Evolutionary conservation across 352 stramenopile genomes (phyloP).

Genomic region (Pythium brassicae): DNA sequence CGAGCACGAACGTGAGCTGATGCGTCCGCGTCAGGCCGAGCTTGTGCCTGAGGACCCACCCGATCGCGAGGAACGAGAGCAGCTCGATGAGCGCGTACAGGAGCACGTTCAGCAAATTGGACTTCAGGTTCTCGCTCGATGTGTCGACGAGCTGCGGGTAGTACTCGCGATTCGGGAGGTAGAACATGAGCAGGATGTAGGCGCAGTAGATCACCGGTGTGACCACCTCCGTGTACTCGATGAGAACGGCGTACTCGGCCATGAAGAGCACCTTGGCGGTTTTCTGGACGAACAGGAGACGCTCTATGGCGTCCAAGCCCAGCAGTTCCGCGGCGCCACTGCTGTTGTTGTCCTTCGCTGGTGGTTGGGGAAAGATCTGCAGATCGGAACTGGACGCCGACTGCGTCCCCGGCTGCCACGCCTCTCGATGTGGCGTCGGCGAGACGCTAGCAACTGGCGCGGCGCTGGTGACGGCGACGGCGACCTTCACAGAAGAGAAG

Average conservation of each 20-base stretch:
- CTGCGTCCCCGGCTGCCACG: not conserved
- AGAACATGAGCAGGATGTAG: conserved; percentile 5
- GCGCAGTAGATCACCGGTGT: conserved; percentile 14
- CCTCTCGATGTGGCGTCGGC: too few species aligned
- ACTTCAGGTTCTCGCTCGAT: not conserved
- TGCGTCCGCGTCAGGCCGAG: conserved; percentile 10
- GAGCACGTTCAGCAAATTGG: conserved; percentile 12
- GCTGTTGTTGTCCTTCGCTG: not conserved
- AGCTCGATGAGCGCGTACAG: conserved; percentile 20
- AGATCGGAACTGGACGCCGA: not conserved
- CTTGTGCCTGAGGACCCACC: conserved; percentile 11
- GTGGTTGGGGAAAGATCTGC: not conserved
- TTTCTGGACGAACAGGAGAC: conserved; percentile 5
- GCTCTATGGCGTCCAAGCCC: not conserved
- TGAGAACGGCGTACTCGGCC: conserved; percentile 14
- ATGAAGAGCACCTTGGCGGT: conserved; percentile 7
- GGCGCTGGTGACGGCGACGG: not conserved
- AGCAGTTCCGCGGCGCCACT: not conserved
- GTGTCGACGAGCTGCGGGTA: conserved; percentile 4
- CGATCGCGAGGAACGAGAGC: conserved; percentile 15
- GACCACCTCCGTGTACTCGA: conserved; percentile 19
- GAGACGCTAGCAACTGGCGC: too few species aligned
- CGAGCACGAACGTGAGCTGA: conserved; percentile 7
- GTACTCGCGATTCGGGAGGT: conserved; percentile 10
- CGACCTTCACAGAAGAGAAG: not conserved